These are phyloP conservation scores for Thelonectria blattea DNA, from an alignment of 2,329 filamentous ascomycete species.

Conservation along the genomic window DNA sequence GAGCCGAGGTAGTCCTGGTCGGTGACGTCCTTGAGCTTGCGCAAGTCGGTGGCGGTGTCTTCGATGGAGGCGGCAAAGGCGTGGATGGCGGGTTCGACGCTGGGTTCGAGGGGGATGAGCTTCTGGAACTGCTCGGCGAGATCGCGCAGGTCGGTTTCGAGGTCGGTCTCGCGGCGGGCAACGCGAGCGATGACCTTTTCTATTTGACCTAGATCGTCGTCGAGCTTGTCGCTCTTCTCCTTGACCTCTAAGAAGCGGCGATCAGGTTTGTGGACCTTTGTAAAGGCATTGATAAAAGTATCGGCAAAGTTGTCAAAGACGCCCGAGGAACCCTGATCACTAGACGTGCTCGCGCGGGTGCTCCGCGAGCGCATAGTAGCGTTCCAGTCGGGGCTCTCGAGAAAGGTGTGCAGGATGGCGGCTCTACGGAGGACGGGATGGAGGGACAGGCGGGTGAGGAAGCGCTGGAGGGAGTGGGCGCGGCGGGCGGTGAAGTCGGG, in stretches of 20 bases:
- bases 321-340: conserved; percentile 61
- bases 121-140: conserved; percentile 95
- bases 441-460: conserved; percentile 82
- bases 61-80: conserved; percentile 88
- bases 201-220: conserved; percentile 90
- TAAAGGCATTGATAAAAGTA: conserved; percentile 96
- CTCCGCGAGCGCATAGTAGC: conserved; percentile 86
- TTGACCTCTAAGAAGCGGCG: conserved; percentile 92
- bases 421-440: conserved; percentile 89
- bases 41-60: conserved; percentile 79
- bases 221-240: conserved; percentile 90
- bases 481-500: conserved; percentile 88
- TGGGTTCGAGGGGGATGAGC: conserved; percentile 86
- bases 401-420: conserved; percentile 82
- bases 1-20: conserved; percentile 96
- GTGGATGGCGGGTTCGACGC: conserved; percentile 80
- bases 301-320: conserved; percentile 97
- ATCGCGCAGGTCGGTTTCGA: conserved; percentile 87
- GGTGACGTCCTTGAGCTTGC: conserved; percentile 84
- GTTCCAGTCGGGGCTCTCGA: conserved; percentile 96
- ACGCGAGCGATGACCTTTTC: conserved; percentile 96
- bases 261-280: conserved; percentile 94
- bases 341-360: conserved; percentile 63
- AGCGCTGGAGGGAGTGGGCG: conserved; percentile 89
- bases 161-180: conserved; percentile 82